Conservation (phyloP, 2,329 filamentous ascomycete genomes). For the Clarireedia hainanense region DNA sequence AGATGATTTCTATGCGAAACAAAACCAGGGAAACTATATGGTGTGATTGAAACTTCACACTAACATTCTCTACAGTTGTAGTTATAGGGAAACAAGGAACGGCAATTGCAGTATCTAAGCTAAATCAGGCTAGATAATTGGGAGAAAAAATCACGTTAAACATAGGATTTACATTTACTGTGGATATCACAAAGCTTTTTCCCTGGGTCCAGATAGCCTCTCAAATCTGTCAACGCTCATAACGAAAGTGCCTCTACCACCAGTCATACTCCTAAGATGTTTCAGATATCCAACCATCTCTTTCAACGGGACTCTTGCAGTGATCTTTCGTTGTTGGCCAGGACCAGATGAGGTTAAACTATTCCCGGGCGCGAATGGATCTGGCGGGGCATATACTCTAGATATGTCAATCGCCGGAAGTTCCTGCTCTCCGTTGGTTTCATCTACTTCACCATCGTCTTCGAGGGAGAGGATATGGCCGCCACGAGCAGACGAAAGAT, state of each 20-base stretch:
- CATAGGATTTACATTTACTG: neutral
- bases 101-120: too few relatives aligned
- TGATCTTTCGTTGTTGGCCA: conserved; percentile 54
- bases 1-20: too few relatives aligned
- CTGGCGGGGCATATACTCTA: conserved; percentile 78
- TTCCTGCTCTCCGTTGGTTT: conserved; percentile 3
- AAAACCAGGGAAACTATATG: too few relatives aligned
- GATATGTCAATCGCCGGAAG: conserved; percentile 52
- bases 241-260: conserved; percentile 70
- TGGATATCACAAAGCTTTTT: conserved; percentile 23
- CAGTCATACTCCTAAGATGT: conserved; percentile 80
- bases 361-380: conserved; percentile 61
- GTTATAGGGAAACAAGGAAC: too few relatives aligned
- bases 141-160: neutral
- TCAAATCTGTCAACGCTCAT: conserved; percentile 69
- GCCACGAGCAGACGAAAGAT: conserved; percentile 66
- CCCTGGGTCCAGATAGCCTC: conserved; percentile 52
- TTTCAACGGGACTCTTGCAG: conserved; percentile 82
- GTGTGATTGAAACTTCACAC: too few relatives aligned
- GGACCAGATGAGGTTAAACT: conserved; percentile 40
- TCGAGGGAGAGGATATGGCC: conserved; percentile 67
- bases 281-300: conserved; percentile 96
- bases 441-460: conserved; percentile 21
- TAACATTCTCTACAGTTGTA: too few relatives aligned
- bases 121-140: too few relatives aligned